Evolutionary conservation across 257 asterid species (phyloP).

Genomic region (Solanum pimpinellifolium): DNA sequence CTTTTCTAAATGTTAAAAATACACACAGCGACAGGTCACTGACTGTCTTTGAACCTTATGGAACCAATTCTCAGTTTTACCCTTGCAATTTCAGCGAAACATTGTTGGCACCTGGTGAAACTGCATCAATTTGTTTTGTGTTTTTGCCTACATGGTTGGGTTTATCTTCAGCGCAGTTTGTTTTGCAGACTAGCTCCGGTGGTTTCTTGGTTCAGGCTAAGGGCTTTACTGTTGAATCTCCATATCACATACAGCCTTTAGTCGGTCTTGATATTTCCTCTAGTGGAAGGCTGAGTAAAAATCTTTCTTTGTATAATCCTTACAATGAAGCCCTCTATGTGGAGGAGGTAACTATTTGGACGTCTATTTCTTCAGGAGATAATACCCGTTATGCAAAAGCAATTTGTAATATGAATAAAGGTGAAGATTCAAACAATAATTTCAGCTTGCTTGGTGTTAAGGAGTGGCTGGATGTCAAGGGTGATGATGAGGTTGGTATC

Average conservation of each 20-base stretch:
- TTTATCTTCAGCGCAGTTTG: conserved; percentile 45
- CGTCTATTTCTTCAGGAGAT: conserved; percentile 51
- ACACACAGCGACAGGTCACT: conserved; percentile 28
- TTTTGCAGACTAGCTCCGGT: conserved; percentile 79
- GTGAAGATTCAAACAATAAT: conserved; percentile 18
- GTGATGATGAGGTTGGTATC: conserved; percentile 22
- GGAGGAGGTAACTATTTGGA: conserved; percentile 67
- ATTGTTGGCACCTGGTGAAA: conserved; percentile 64
- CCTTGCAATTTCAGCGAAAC: conserved; percentile 61
- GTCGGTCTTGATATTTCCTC: conserved; percentile 40
- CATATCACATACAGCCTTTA: conserved; percentile 43
- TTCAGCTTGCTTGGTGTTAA: conserved; percentile 8
- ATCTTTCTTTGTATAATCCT: conserved; percentile 70
- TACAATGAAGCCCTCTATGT: conserved; percentile 58
- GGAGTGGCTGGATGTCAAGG: conserved; percentile 43
- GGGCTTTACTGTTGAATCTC: conserved; percentile 68
- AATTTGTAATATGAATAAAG: conserved; percentile 22
- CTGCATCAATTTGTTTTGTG: conserved; percentile 46
- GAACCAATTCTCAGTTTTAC: conserved; percentile 69
- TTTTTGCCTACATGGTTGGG: conserved; percentile 58
- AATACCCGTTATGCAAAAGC: conserved; percentile 30
- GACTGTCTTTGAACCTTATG: conserved; percentile 43
- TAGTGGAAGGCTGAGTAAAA: conserved; percentile 61
- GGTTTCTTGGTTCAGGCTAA: conserved; percentile 73
- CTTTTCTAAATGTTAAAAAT: conserved; percentile 50